Conservation (phyloP, 345 rosid species). For the Rhizophora mangle region DNA sequence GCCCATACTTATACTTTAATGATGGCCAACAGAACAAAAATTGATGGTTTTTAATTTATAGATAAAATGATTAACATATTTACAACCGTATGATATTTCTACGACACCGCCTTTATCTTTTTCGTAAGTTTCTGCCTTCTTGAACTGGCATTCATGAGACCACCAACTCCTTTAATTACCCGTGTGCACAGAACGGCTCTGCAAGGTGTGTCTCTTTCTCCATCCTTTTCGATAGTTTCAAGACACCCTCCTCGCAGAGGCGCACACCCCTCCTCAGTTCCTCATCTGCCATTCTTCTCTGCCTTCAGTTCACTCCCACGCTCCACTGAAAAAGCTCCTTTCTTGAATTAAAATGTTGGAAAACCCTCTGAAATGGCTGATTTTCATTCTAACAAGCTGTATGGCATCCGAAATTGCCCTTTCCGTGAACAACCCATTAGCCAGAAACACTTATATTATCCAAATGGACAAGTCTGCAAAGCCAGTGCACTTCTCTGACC, state of each 20-base stretch:
- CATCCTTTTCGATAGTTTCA: neutral
- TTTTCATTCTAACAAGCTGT: conserved; percentile 30
- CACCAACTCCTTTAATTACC: conserved; percentile 38
- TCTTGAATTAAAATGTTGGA: conserved; percentile 37
- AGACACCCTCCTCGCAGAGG: conserved; percentile 1
- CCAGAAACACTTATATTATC: conserved; percentile 64
- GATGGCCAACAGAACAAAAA: too few species aligned
- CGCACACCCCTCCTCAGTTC: too few species aligned
- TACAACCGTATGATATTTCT: too few species aligned
- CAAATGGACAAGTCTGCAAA: conserved; percentile 83
- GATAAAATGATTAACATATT: too few species aligned
- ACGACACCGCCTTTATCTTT: too few species aligned
- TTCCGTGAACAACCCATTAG: conserved; percentile 17
- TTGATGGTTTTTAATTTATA: too few species aligned
- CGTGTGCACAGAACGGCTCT: neutral
- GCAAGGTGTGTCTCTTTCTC: neutral
- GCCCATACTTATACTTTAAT: too few species aligned
- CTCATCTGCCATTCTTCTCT: neutral
- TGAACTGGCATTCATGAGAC: conserved; percentile 33
- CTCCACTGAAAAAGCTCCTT: neutral
- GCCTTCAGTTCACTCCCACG: neutral
- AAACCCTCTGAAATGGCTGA: conserved; percentile 38
- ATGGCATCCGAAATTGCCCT: conserved; percentile 32
- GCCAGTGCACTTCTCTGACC: conserved; percentile 56
- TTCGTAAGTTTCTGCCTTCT: neutral